phyloP scores from a whole-genome alignment of 2,329 filamentous ascomycete genomes.

The Colletotrichum musicola region DNA sequence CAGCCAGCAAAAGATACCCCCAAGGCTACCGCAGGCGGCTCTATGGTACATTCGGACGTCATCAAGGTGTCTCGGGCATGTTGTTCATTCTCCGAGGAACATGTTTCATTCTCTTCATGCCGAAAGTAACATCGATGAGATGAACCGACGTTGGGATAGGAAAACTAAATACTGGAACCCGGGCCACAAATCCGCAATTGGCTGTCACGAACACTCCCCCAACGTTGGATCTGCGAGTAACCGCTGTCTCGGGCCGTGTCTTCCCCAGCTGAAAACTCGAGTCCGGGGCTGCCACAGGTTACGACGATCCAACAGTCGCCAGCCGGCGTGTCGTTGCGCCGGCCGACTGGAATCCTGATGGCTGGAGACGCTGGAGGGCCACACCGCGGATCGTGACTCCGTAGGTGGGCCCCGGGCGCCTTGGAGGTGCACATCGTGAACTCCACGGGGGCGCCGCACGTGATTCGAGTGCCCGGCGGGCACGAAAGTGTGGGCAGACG shows the following conservation, averaged over 20 bases:
- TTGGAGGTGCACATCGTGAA: too few species aligned
- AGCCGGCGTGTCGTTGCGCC: neutral
- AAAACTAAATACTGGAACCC: neutral
- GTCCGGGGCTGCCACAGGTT: neutral
- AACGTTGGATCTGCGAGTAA: constrained; percentile 18
- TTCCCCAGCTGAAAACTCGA: neutral
- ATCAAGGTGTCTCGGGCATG: too few species aligned
- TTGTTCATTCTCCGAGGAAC: too few species aligned
- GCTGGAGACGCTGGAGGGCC: neutral
- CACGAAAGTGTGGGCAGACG: too few species aligned
- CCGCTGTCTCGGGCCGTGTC: constrained; percentile 4
- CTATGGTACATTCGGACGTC: too few species aligned
- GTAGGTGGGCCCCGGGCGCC: too few species aligned
- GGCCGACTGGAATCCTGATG: constrained; percentile 3
- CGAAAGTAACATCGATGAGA: neutral
- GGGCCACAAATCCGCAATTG: neutral
- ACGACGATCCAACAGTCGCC: neutral
- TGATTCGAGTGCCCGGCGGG: too few species aligned
- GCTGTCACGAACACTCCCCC: neutral
- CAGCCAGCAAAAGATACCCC: too few species aligned
- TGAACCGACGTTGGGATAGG: neutral
- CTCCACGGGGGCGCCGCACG: too few species aligned
- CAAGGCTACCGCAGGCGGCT: too few species aligned
- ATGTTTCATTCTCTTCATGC: neutral
- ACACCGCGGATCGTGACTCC: constrained; percentile 19